These are phyloP conservation scores for Poa annua DNA, from an alignment of 176 grass and related monocot species.

Conservation along the genomic window DNA sequence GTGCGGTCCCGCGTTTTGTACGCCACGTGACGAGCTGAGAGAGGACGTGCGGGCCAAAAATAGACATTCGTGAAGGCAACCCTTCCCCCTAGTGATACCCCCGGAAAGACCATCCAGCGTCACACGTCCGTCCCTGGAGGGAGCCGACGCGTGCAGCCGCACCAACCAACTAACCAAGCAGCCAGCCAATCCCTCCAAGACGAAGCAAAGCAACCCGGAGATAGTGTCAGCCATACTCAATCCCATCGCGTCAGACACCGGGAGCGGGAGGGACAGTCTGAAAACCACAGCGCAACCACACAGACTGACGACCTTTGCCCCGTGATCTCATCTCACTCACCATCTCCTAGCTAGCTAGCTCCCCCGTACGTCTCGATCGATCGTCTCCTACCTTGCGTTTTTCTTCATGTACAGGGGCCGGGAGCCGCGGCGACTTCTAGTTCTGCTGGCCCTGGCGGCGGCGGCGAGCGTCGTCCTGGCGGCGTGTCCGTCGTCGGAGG, in stretches of 20 bases:
- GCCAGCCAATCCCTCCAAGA: background rate
- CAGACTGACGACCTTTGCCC: conserved; percentile 25
- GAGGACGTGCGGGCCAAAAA: too few relatives aligned
- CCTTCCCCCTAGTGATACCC: too few relatives aligned
- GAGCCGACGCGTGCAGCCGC: too few relatives aligned
- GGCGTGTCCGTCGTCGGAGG: background rate
- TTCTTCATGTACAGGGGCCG: conserved; percentile 31
- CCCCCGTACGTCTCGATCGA: too few relatives aligned
- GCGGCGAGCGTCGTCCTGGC: background rate
- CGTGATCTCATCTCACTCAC: conserved; percentile 1
- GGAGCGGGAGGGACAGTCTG: background rate
- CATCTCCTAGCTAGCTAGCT: background rate
- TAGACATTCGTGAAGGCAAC: too few relatives aligned
- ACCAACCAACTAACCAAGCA: conserved; percentile 2
- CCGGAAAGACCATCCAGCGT: too few relatives aligned
- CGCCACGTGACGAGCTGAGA: too few relatives aligned
- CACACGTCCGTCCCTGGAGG: too few relatives aligned
- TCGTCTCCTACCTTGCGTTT: background rate
- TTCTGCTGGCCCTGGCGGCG: background rate
- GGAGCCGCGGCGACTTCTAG: background rate
- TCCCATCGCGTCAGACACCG: background rate
- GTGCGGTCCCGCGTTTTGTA: too few relatives aligned
- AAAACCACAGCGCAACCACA: conserved; percentile 43
- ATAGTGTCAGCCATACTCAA: background rate
- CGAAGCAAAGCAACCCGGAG: conserved; percentile 15